These are phyloP conservation scores for Phytopythium mirpurense DNA, from an alignment of 352 stramenopile species.

Conservation along the genomic window DNA sequence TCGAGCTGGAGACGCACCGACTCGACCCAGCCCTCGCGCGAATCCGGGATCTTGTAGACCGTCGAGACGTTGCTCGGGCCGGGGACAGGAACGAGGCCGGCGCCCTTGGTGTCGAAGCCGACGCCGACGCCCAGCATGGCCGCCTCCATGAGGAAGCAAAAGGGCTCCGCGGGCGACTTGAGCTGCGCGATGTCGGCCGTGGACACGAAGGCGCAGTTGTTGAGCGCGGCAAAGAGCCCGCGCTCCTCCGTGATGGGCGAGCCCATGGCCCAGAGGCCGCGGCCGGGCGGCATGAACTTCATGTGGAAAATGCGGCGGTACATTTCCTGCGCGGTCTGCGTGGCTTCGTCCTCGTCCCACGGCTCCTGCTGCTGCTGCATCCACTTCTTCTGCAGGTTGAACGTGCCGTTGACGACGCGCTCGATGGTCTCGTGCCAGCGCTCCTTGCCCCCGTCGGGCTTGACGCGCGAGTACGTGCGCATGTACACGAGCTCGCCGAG, in stretches of 20 bases:
- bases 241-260: constrained; percentile 87
- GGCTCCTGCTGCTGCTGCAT: constrained; percentile 32
- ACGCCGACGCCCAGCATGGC: constrained; percentile 93
- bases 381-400: constrained; percentile 91
- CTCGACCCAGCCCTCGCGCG: constrained; percentile 85
- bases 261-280: constrained; percentile 93
- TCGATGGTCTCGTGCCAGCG: constrained; percentile 90
- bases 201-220: constrained; percentile 93
- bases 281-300: constrained; percentile 92
- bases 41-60: constrained; percentile 45
- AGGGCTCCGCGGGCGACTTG: constrained; percentile 66
- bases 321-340: constrained; percentile 82
- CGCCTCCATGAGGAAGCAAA: constrained; percentile 95
- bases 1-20: constrained; percentile 80
- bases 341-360: constrained; percentile 64
- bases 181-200: constrained; percentile 67
- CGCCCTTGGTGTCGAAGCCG: constrained; percentile 92
- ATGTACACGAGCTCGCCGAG: constrained; percentile 92
- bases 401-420: constrained; percentile 92
- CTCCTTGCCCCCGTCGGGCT: constrained; percentile 76
- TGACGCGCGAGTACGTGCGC: constrained; percentile 88
- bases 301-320: constrained; percentile 91
- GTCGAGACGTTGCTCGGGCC: constrained; percentile 17
- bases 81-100: constrained; percentile 45
- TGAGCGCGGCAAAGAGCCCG: constrained; percentile 84